Percentiles rank a stretch among this genome's conserved stretches.
phyloP scores from a whole-genome alignment of 495 filamentous ascomycete genomes.

The Neurospora sp. region DNA sequence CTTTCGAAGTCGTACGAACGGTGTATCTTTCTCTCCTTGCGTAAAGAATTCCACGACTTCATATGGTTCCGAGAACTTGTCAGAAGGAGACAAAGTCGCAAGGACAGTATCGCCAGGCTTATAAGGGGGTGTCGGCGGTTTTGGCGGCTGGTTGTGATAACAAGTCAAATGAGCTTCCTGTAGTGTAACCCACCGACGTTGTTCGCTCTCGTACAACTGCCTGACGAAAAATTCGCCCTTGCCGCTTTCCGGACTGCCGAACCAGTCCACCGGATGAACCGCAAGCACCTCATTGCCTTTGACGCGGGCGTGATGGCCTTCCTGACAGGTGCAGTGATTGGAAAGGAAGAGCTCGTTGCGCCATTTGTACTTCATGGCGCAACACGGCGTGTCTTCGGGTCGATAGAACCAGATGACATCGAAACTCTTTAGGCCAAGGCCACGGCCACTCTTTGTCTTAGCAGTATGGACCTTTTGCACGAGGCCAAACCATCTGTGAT shows the following conservation, averaged over 20 bases:
- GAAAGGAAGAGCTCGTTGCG: constrained; percentile 65
- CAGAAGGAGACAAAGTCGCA: constrained; percentile 11
- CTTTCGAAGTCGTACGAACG: constrained; percentile 31
- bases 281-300: constrained; percentile 39
- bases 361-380: constrained; percentile 52
- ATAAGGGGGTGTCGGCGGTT: constrained; percentile 13
- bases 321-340: constrained; percentile 61
- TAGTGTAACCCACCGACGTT: constrained; percentile 42
- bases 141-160: constrained; percentile 11
- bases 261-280: constrained; percentile 46
- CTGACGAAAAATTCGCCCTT: constrained; percentile 50
- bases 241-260: constrained; percentile 30
- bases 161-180: constrained; percentile 35
- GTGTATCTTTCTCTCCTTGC: constrained; percentile 12
- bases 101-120: constrained; percentile 48
- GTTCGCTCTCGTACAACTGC: constrained; percentile 49
- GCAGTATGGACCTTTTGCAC: constrained; percentile 44
- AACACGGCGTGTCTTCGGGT: constrained; percentile 55
- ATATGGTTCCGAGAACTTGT: constrained; percentile 36
- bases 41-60: constrained; percentile 38
- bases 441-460: constrained; percentile 2
- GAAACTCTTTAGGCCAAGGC: constrained; percentile 26
- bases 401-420: constrained; percentile 64
- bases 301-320: constrained; percentile 28
- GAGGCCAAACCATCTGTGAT: constrained; percentile 52